These are phyloP conservation scores for Chionographis japonica DNA, from an alignment of 106 monocot species.

Conservation along the genomic window DNA sequence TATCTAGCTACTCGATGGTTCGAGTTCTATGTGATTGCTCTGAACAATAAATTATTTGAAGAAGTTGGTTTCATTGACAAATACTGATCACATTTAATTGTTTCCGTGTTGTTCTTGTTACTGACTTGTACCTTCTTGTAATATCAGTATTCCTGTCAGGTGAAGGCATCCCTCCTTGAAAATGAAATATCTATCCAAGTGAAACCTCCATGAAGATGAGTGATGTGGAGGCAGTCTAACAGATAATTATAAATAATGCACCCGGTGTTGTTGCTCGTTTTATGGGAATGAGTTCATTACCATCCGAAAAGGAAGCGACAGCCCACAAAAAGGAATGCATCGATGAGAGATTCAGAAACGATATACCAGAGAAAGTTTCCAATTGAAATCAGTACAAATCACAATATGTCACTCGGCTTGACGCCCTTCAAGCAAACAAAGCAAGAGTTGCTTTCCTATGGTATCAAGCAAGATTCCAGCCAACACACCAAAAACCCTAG, in stretches of 20 bases:
- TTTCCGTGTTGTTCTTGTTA: background rate
- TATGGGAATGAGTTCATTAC: slow-evolving; percentile 74
- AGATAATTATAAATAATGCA: slow-evolving; percentile 16
- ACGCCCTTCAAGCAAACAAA: slow-evolving; percentile 15
- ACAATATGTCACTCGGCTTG: slow-evolving; percentile 1
- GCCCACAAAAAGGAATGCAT: slow-evolving; percentile 25
- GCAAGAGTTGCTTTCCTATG: slow-evolving; percentile 17
- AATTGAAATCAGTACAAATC: background rate
- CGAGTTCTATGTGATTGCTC: no score
- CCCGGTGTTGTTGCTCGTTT: slow-evolving; percentile 70
- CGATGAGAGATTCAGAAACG: slow-evolving; percentile 12
- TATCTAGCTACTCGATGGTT: no score
- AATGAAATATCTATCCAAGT: slow-evolving; percentile 14
- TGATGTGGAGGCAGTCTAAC: slow-evolving; percentile 34
- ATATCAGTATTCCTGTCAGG: slow-evolving; percentile 40
- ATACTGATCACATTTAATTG: background rate
- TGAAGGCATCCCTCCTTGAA: slow-evolving; percentile 25
- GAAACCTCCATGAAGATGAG: slow-evolving; percentile 34
- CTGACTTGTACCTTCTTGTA: slow-evolving; percentile 7
- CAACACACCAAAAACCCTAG: slow-evolving; percentile 11
- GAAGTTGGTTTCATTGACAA: no score
- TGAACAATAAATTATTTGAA: no score
- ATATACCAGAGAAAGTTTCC: slow-evolving; percentile 5
- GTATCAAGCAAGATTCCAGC: slow-evolving; percentile 13
- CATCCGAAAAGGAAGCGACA: slow-evolving; percentile 23